Base-by-base conservation (phyloP, 306 rosid species). In the Sicyos edulis region DNA sequence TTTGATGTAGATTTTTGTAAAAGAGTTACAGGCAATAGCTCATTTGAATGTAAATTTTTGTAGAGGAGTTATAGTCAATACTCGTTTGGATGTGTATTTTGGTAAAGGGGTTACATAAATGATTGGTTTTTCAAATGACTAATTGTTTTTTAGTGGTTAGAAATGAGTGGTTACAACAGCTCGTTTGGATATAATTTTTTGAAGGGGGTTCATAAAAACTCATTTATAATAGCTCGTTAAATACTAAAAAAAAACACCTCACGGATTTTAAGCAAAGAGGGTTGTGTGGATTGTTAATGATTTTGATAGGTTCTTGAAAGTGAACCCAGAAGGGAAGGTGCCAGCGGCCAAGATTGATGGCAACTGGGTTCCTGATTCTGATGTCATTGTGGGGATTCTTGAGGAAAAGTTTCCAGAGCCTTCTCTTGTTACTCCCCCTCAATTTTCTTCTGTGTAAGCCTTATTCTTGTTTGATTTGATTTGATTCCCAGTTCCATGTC, bases 341-440 rank as follows among this genome's bases (percentile, higher is more conserved):
- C 99, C 99, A 0, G 95, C 85, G 52, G 54, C 72, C 66, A 85
- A 88, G 81, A 24, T 86, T 64, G 99, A 86, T 74, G 95, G 49
- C 51, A 87, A 87, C 79, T 93, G 99, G 99, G 85, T 87, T 4
- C 0, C 97, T 78, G 99, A 93, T 62, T 93, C 99, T 7, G 97
- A 93, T 78, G 92, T 89, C 24, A 80, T 93, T 74, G 96, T 86
- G 51, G 91, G 83, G 14, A 73, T 81, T 26, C 83, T 93, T 0
- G 91, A 93, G 80, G 88, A 88, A 8, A 86, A 89, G 65, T 81
- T 77, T 81, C 97, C 99, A 16, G 80, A 91, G 70, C 88, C 91
- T 17, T 8, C 83, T 78, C 89, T 93, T 10, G 19, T 16, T 22
- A 70, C 92, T 69, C 95, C 97, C 74, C 68, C 92, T 64, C 78